Evolutionary conservation across 2,329 filamentous ascomycete genomes (phyloP).

Genomic region (Botrytis hyacinthi): DNA sequence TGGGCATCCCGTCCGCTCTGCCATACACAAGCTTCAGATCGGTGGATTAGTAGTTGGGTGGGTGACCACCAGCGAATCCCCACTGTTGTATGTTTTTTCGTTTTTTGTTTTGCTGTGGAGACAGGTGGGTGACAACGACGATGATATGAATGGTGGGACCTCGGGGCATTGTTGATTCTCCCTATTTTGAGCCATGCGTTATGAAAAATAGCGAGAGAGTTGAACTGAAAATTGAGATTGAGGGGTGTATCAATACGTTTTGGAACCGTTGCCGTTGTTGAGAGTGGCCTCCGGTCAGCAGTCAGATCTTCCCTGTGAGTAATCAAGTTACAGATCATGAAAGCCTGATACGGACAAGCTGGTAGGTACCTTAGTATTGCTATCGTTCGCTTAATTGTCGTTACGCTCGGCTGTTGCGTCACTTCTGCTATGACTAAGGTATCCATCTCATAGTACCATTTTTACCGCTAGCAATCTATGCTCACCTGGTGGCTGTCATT

Average conservation of each 20-base stretch:
- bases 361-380: neutral
- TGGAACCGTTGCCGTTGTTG: neutral
- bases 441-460: neutral
- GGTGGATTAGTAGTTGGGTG: neutral
- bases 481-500: too few relatives aligned
- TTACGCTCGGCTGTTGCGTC: neutral
- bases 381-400: neutral
- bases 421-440: neutral
- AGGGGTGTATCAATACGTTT: neutral
- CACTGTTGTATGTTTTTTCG: neutral
- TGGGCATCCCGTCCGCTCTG: too few relatives aligned
- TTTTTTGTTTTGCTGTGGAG: too few relatives aligned
- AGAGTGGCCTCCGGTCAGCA: neutral
- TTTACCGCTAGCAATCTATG: too few relatives aligned
- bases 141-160: neutral
- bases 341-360: neutral
- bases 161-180: fast-evolving
- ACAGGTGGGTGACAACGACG: neutral
- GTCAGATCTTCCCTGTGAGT: neutral
- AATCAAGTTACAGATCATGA: too few relatives aligned
- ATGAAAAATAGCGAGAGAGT: neutral
- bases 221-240: neutral
- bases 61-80: neutral
- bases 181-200: neutral
- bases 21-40: neutral